Conservation (phyloP, 1,284 basidiomycete genomes). For the Lentinula novae-zelandiae region DNA sequence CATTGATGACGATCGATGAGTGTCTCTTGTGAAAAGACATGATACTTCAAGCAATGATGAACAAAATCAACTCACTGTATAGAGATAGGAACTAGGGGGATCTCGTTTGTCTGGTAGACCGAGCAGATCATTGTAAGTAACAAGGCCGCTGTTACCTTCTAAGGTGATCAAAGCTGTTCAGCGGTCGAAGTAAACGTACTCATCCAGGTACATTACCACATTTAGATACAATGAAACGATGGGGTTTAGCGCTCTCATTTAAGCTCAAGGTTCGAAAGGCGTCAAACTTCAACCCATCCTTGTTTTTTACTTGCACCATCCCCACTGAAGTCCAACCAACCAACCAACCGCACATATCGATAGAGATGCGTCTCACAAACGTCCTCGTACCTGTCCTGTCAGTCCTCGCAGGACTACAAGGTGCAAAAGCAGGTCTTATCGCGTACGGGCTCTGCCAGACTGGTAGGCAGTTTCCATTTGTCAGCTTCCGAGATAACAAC, state of each 20-base stretch:
- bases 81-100: too few relatives aligned
- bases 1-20: too few relatives aligned
- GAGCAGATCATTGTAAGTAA: too few relatives aligned
- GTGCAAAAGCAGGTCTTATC: slow-evolving; percentile 32
- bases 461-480: slow-evolving; percentile 26
- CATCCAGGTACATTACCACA: too few relatives aligned
- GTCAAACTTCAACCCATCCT: not conserved
- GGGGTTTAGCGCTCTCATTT: not conserved
- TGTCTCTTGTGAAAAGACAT: too few relatives aligned
- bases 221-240: too few relatives aligned
- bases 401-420: slow-evolving; percentile 11
- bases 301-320: not conserved
- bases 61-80: too few relatives aligned
- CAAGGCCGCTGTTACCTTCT: too few relatives aligned
- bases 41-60: too few relatives aligned
- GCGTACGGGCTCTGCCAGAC: slow-evolving; percentile 48
- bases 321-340: not conserved
- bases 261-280: not conserved
- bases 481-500: not conserved
- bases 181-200: too few relatives aligned
- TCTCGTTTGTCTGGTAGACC: too few relatives aligned
- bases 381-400: slow-evolving; percentile 15
- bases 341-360: not conserved
- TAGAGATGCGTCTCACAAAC: slow-evolving; percentile 12
- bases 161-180: not conserved